Conservation (phyloP, 306 rosid species). For the Rosa persica region DNA sequence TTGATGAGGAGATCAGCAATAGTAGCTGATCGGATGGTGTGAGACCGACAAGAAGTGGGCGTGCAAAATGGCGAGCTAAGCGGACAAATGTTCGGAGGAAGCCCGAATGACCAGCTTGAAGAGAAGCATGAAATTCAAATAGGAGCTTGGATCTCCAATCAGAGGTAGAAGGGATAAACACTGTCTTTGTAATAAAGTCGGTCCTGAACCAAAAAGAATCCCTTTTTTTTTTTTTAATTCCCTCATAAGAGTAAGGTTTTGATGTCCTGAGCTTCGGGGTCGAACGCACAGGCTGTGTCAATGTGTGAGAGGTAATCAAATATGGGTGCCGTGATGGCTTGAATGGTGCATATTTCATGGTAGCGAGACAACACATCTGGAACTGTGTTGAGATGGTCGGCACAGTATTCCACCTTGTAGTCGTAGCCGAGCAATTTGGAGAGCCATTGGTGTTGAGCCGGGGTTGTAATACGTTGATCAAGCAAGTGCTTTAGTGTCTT, state of each 20-base stretch:
- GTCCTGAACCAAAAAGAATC: background rate
- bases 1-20: too few relatives aligned
- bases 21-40: too few relatives aligned
- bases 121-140: too few relatives aligned
- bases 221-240: too few relatives aligned
- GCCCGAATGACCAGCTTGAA: too few relatives aligned
- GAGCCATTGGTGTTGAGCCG: background rate
- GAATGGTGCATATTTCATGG: background rate
- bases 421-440: background rate
- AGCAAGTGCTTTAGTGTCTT: background rate
- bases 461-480: background rate
- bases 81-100: too few relatives aligned
- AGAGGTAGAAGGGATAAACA: too few relatives aligned
- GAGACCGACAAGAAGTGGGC: too few relatives aligned
- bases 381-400: background rate
- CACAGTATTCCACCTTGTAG: background rate
- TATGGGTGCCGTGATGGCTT: rapidly evolving
- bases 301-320: background rate
- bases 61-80: too few relatives aligned
- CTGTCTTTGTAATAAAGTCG: background rate
- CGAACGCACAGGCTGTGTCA: rapidly evolving
- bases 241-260: rapidly evolving
- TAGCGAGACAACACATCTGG: background rate
- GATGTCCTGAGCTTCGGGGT: rapidly evolving
- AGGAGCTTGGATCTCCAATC: too few relatives aligned